These are phyloP conservation scores for Panaeolus papilionaceus DNA, from an alignment of 768 basidiomycete species.

Conservation along the genomic window DNA sequence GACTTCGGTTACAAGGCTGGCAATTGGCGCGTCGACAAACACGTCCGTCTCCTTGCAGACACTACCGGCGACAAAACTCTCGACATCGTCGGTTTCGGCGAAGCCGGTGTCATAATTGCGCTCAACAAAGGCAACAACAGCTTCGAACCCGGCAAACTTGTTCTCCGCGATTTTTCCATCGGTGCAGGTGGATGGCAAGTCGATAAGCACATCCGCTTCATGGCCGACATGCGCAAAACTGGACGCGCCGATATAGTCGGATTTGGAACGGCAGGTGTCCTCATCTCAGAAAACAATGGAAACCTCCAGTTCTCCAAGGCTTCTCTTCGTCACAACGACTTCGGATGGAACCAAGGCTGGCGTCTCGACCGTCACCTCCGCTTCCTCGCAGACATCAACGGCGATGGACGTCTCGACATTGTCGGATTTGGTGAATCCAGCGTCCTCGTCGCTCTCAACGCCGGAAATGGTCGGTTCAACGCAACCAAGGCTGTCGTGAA, in stretches of 20 bases:
- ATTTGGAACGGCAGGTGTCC: conserved; percentile 22
- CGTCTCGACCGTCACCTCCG: conserved; percentile 17
- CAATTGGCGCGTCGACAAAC: conserved; percentile 25
- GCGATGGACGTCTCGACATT: conserved; percentile 8
- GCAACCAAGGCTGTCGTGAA: conserved; percentile 4
- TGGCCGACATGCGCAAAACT: conserved; percentile 20
- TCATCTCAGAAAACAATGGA: conserved; percentile 22
- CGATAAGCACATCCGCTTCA: conserved; percentile 25
- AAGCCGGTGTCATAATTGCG: conserved; percentile 23
- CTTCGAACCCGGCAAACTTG: conserved; percentile 19
- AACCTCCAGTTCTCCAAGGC: conserved; percentile 16
- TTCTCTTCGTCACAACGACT: conserved; percentile 17
- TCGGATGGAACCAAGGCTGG: conserved; percentile 20
- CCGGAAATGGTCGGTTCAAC: conserved; percentile 11
- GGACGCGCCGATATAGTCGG: conserved; percentile 26
- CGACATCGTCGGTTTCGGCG: conserved; percentile 29
- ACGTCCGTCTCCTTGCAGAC: conserved; percentile 26
- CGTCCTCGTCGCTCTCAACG: conserved; percentile 7
- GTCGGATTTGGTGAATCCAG: conserved; percentile 17
- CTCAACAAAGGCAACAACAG: conserved; percentile 26
- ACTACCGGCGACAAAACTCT: conserved; percentile 18
- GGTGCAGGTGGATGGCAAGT: conserved; percentile 20
- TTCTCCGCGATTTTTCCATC: conserved; percentile 19
- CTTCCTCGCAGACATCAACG: conserved; percentile 17
- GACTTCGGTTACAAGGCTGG: conserved; percentile 24